Evolutionary conservation across 2,329 filamentous ascomycete species (phyloP), one percentile per base, ranked within the genome.

Genomic region (Venturia carpophila): DNA sequence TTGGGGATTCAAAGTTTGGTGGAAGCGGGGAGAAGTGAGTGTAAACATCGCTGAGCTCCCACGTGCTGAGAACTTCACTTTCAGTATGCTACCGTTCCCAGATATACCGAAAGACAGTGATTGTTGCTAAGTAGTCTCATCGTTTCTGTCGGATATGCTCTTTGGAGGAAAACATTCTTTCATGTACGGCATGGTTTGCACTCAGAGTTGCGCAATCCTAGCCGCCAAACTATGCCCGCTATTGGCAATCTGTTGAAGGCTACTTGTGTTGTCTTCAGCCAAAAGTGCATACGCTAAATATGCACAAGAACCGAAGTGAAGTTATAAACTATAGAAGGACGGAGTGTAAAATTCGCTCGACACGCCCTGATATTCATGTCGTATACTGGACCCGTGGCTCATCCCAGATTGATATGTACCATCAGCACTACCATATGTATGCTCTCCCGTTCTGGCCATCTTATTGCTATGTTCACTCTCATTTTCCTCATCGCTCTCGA

Each of bases 401-500:
- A 34, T 3, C n/a, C 52, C 52, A 9, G 24, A 15, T 34, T 58
- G 15, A 58, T 58, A 58, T 37, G 30, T 58, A 37, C 30, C 30
- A 19, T 37, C 30, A 27, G 27, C 11, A 2, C 24, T n/a, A 34
- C 27, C 27, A 19, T 37, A 58, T n/a, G 15, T 21, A 37, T 58
- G n/a, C 19, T 58, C 52, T 6, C 19, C 17, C 3, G 19, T 62
- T 37, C 39, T 62, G n/a, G 60, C 60, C 60, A 39, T 39, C 60
- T 47, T 62, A 13, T 39, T 34, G 13, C n/a, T 47, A 43, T 43
- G 24, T n/a, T 43, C 60, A 43, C 24, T 9, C 37, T 62, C 60
- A 17, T 62, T 37, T 5, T 62, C 60, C 56, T 60, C 56, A 5
- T 62, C 58, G 13, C 34, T 30, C n/a, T 62, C 60, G 27, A 10